Evolutionary conservation across 2,329 filamentous ascomycete genomes (phyloP).

Genomic region (Claviceps sp.): DNA sequence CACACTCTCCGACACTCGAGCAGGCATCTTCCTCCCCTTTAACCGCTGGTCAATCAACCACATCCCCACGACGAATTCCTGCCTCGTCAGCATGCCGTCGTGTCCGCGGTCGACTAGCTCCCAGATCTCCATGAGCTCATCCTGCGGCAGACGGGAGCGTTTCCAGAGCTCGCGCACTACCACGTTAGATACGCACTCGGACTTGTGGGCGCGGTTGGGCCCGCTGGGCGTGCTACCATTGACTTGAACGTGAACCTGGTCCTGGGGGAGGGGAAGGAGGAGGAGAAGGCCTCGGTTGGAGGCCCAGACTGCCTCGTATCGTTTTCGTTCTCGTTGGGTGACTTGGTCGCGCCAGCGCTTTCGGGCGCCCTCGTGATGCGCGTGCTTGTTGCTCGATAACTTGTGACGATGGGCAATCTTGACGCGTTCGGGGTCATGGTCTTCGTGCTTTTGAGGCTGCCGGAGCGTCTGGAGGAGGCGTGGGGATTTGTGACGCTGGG

Average conservation of each 20-base stretch:
- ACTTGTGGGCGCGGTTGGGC: constrained; percentile 12
- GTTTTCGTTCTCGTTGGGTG: constrained; percentile 57
- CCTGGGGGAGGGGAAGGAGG: constrained; percentile 13
- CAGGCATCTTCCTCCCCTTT: constrained; percentile 65
- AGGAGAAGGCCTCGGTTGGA: constrained; percentile 54
- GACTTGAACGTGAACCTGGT: constrained; percentile 6
- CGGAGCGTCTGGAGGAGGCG: constrained; percentile 55
- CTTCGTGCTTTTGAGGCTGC: constrained; percentile 33
- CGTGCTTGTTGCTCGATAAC: constrained; percentile 45
- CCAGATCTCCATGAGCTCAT: constrained; percentile 66
- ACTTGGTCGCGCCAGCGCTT: constrained; percentile 67
- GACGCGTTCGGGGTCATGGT: constrained; percentile 40
- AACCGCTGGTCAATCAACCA: constrained; percentile 73
- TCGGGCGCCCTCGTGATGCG: constrained; percentile 63
- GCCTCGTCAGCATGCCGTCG: constrained; percentile 43
- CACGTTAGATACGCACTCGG: constrained; percentile 49
- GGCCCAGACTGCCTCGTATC: constrained; percentile 77
- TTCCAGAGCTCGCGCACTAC: constrained; percentile 65
- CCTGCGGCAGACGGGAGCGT: constrained; percentile 51
- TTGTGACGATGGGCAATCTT: constrained; percentile 35
- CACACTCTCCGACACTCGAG: constrained; percentile 57
- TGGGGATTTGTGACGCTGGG: constrained; percentile 31
- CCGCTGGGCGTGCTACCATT: constrained; percentile 8
- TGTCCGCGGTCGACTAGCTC: constrained; percentile 51
- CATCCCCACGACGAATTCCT: constrained; percentile 71